Base-by-base conservation (phyloP, 1,284 basidiomycete genomes). In the Cerrena zonata region DNA sequence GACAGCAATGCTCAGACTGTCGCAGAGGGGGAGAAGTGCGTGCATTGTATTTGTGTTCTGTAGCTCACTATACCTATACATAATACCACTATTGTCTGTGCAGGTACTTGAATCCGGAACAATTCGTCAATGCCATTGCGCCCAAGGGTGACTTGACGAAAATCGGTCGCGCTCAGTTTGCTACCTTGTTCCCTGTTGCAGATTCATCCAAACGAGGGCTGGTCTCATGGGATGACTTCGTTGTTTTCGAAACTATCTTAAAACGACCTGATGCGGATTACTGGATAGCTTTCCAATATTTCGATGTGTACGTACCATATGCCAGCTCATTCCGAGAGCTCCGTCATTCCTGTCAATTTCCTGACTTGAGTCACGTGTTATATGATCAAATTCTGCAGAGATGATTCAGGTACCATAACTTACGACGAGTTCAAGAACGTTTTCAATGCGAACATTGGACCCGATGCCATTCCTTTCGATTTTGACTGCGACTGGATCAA, bases 401-500 rank as follows among this genome's bases (percentile, higher is more conserved):
- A 96, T 68, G 79, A 84, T 55, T 90, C 89, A 30, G 94, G 94
- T 15, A 82, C 82, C 48, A 94, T 97, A 65, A 84, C 88, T 45
- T 94, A 89, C 65, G 86, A 94, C 60, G 91, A 94, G 69, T 95
- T 97, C 77, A 94, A 94, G 72, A 80, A 80, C 53, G 91, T 94
- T 48, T 89, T 95, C 66, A 83, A 80, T 48, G 82, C 84, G 52
- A 92, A 89, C 63, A 79, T 94, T 49, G 85, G 84, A 26, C 73
- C 82, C 23, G 86, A 89, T 58, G 78, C 87, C 45, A 91, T 96
- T 63, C 94, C 94, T 41, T 97, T 97, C 69, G 82, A 96, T 70
- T 96, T 95, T 69, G 89, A 95, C 66, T 89, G 89, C 63, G 89
- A 93, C 65, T 97, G 94, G 94, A 82, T 95, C 58, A 94, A 92